phyloP scores from a whole-genome alignment of 257 asterid species.

The Lavandula angustifolia region DNA sequence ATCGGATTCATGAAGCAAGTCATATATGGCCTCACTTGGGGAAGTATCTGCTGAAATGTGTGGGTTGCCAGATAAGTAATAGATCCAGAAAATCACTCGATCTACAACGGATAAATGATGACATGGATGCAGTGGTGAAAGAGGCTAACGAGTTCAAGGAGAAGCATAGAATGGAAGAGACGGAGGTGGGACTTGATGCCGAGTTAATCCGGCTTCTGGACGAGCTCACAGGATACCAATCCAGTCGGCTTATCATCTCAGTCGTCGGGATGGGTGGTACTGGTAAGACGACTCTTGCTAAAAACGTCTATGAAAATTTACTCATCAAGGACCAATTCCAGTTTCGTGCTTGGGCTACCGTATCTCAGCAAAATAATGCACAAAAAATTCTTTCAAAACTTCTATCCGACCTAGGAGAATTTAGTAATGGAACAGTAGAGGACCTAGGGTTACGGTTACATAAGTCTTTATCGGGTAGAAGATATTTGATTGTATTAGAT shows the following conservation, averaged over 20 bases:
- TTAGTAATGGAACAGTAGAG: no score
- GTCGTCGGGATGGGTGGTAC: neutral
- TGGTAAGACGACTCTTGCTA: slow-evolving; percentile 1
- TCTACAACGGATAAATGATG: no score
- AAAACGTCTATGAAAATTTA: neutral
- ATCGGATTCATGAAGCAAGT: neutral
- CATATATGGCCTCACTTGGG: no score
- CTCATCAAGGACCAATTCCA: neutral
- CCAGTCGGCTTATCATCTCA: neutral
- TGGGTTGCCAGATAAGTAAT: no score
- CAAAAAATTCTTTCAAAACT: neutral
- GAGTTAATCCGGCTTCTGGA: neutral
- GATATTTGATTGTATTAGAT: no score
- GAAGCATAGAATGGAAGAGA: neutral
- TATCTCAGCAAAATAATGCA: neutral
- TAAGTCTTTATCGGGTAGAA: no score
- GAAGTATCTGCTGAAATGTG: no score
- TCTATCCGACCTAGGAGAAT: neutral
- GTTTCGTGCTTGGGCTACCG: slow-evolving; percentile 1
- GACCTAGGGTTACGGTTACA: neutral
- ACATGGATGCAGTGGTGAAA: no score
- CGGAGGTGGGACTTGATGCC: neutral
- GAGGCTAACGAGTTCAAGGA: no score
- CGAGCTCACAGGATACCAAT: neutral
- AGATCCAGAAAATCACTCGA: no score